Evolutionary conservation across 768 basidiomycete genomes (phyloP).

Genomic region (Tylopilus sp.): DNA sequence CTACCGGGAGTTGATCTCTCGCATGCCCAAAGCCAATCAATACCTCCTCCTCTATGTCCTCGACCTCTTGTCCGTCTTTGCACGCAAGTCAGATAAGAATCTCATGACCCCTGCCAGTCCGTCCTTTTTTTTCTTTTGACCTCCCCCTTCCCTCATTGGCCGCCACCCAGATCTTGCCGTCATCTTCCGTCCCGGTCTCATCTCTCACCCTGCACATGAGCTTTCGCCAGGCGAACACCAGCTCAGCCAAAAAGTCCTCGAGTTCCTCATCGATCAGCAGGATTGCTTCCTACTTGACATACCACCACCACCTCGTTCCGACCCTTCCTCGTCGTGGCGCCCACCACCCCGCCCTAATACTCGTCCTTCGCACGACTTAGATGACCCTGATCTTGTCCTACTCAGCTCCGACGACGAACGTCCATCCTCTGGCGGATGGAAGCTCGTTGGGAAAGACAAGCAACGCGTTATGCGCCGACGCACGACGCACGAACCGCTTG

Average conservation of each 20-base stretch:
- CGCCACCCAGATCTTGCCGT: slow-evolving; percentile 77
- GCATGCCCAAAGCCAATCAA: slow-evolving; percentile 86
- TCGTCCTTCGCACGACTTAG: slow-evolving; percentile 26
- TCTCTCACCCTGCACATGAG: slow-evolving; percentile 86
- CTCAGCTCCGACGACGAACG: slow-evolving; percentile 50
- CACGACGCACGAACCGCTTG: slow-evolving; percentile 49
- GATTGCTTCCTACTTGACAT: slow-evolving; percentile 93
- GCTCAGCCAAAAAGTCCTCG: slow-evolving; percentile 85
- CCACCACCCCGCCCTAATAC: slow-evolving; percentile 12
- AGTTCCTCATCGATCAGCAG: slow-evolving; percentile 95
- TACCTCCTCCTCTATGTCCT: slow-evolving; percentile 97
- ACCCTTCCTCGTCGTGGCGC: slow-evolving; percentile 30
- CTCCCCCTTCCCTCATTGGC: not conserved
- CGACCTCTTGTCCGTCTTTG: slow-evolving; percentile 93
- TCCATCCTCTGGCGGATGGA: slow-evolving; percentile 51
- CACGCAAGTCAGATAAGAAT: slow-evolving; percentile 87
- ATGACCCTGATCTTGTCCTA: slow-evolving; percentile 45
- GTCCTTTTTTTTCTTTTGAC: slow-evolving; percentile 29
- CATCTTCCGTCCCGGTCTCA: slow-evolving; percentile 93
- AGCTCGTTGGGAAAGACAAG: slow-evolving; percentile 40
- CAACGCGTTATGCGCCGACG: slow-evolving; percentile 50
- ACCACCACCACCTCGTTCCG: slow-evolving; percentile 56
- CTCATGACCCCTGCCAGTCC: slow-evolving; percentile 92
- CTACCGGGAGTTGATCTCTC: slow-evolving; percentile 81
- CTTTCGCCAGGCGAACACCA: slow-evolving; percentile 83